Evolutionary conservation across 1,284 basidiomycete genomes (phyloP).

Genomic region (Irpex lacteus): DNA sequence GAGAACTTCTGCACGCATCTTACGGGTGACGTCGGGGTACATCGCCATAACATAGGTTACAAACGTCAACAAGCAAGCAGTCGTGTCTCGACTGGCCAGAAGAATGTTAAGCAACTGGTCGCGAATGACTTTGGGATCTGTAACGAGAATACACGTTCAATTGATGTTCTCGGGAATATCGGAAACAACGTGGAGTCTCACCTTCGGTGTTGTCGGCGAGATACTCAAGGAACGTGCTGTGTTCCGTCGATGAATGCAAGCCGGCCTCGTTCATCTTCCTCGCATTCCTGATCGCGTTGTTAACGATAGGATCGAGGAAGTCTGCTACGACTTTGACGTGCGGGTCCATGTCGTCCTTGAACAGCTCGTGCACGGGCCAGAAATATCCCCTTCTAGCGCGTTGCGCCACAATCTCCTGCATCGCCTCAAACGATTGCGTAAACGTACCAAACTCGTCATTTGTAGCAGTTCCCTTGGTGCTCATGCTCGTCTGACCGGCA

Average conservation of each 20-base stretch:
- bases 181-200: slow-evolving; percentile 26
- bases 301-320: slow-evolving; percentile 64
- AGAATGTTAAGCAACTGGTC: slow-evolving; percentile 74
- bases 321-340: slow-evolving; percentile 50
- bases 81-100: slow-evolving; percentile 73
- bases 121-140: slow-evolving; percentile 50
- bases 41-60: slow-evolving; percentile 64
- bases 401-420: slow-evolving; percentile 52
- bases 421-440: slow-evolving; percentile 58
- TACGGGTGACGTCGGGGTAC: slow-evolving; percentile 50
- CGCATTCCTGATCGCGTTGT: slow-evolving; percentile 48
- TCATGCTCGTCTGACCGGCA: slow-evolving; percentile 11
- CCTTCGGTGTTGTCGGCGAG: slow-evolving; percentile 63
- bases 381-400: slow-evolving; percentile 55
- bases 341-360: slow-evolving; percentile 51
- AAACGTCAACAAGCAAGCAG: slow-evolving; percentile 61
- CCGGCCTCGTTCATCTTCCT: slow-evolving; percentile 37
- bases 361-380: slow-evolving; percentile 69
- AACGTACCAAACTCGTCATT: slow-evolving; percentile 62
- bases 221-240: slow-evolving; percentile 66
- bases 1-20: slow-evolving; percentile 60
- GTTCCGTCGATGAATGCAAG: slow-evolving; percentile 37
- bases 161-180: background rate
- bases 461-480: slow-evolving; percentile 59
- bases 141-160: background rate